Base-by-base conservation (phyloP, 1,139 yeast species). In the Hemisphaericaspora subhashii region DNA sequence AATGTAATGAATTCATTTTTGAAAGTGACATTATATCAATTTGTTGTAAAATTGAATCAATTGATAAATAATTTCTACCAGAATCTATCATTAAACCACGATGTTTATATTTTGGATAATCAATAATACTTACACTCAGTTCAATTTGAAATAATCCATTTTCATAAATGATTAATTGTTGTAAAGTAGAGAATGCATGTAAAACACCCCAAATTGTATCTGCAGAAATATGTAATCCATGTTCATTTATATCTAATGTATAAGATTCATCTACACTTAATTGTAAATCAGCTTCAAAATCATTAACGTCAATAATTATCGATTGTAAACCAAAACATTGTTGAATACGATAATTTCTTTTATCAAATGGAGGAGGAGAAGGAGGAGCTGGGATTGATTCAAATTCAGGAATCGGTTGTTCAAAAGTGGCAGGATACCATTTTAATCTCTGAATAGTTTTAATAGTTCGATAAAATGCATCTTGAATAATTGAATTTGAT, bases 51-150 rank as follows among this genome's bases (percentile, higher is more conserved):
- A 73, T 55, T 5, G 62, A 51, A 4, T 55, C 53, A 11, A 62
- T 45, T 5, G 60, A 41, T 22, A 71, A 48, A 47, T 57, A 74
- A 48, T 73, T 73, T 37, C 79, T 55, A 2, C 67, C 72, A 2
- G 72, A 55, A 51, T 73, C 79, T 39, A 73, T 55, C 62, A 72
- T 54, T 11, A 74, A 36, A 4, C 78, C 79, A 35, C 79, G 58
- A 47, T 72, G 76, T n/a, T 66, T 58, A 45, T 55, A 69, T 28
- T 57, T 42, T 3, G 79, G 79, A 8, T 47, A 47, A 50, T 74
- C 79, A 24, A 38, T 36, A 37, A 74, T 65, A 2, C 45, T 38
- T 8, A 72, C 70, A 2, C 66, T 53, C 38, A 56, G 60, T 51
- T 70, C 75, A 31, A 72, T 51, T 26, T 46, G 44, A 38, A 45